Evolutionary conservation across 768 basidiomycete genomes (phyloP).

Genomic region (Lactifluus subvellereus): DNA sequence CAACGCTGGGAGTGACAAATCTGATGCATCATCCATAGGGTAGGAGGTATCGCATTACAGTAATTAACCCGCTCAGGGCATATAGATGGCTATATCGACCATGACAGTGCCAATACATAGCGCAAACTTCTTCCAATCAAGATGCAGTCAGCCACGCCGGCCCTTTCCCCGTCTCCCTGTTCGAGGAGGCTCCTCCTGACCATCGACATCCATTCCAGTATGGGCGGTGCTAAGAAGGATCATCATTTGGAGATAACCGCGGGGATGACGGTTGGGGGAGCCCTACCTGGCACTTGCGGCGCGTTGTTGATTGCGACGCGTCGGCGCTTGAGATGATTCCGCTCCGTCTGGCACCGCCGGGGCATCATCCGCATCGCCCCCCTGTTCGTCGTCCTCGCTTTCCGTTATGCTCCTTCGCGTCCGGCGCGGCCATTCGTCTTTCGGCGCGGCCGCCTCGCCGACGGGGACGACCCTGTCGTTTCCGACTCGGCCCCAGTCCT

Average conservation of each 20-base stretch:
- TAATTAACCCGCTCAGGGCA: neutral
- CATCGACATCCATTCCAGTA: conserved; percentile 40
- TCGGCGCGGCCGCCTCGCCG: conserved; percentile 46
- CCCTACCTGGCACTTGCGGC: conserved; percentile 1
- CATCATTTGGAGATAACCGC: neutral
- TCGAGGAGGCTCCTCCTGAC: conserved; percentile 37
- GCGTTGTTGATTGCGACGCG: conserved; percentile 7
- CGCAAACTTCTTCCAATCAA: neutral
- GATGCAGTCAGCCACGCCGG: conserved; percentile 10
- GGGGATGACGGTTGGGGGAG: neutral
- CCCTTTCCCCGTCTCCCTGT: conserved; percentile 26
- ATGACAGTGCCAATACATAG: neutral
- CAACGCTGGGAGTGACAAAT: conserved; percentile 22
- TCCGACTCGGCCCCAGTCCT: conserved; percentile 54
- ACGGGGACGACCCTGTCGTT: conserved; percentile 46
- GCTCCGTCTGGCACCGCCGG: neutral
- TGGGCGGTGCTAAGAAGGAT: conserved; percentile 27
- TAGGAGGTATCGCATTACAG: conserved; percentile 3
- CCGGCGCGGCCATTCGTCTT: conserved; percentile 22
- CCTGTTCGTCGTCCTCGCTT: conserved; percentile 48
- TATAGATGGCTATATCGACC: neutral
- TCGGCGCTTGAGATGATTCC: conserved; percentile 6
- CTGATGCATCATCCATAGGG: conserved; percentile 7
- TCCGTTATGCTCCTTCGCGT: conserved; percentile 34
- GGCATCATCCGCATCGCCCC: conserved; percentile 8